Percentiles rank a stretch among this genome's conserved stretches.
Evolutionary conservation across 2,329 filamentous ascomycete genomes (phyloP).

Genomic region (Moelleriella libera): DNA sequence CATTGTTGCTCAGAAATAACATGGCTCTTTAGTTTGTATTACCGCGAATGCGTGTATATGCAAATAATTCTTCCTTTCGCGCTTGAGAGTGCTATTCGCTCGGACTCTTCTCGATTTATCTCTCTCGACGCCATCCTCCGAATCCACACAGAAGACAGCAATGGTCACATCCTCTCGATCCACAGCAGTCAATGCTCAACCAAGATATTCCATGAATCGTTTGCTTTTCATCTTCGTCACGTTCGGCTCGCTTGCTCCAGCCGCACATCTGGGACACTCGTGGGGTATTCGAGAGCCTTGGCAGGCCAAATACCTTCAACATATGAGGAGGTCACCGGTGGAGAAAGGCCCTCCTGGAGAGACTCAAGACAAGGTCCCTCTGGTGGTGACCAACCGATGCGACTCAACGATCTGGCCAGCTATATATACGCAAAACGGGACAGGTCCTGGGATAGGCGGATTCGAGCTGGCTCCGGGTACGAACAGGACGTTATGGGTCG

Average conservation of each 20-base stretch:
- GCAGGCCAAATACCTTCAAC: conserved; percentile 13
- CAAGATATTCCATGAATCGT: conserved; percentile 8
- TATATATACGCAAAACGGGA: conserved; percentile 58
- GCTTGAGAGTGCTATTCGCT: too few relatives aligned
- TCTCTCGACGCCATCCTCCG: too few relatives aligned
- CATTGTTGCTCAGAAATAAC: too few relatives aligned
- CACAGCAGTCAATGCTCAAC: background rate
- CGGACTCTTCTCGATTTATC: too few relatives aligned
- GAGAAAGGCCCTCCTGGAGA: conserved; percentile 17
- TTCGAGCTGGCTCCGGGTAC: conserved; percentile 50
- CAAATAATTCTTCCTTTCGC: too few relatives aligned
- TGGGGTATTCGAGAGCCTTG: conserved; percentile 8
- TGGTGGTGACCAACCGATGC: conserved; percentile 61
- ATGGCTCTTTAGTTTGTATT: too few relatives aligned
- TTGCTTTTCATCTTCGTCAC: conserved; percentile 9
- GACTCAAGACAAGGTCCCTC: conserved; percentile 31
- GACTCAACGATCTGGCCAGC: conserved; percentile 61
- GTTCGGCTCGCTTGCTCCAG: conserved; percentile 9
- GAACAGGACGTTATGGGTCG: conserved; percentile 48
- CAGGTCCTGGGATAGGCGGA: conserved; percentile 50
- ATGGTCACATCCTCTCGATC: background rate
- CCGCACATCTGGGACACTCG: conserved; percentile 5
- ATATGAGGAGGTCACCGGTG: conserved; percentile 10
- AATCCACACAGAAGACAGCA: background rate
- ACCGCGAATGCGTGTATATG: too few relatives aligned